Evolutionary conservation across 768 basidiomycete species (phyloP), one percentile per base, ranked within the genome.

Genomic region (Rhodosporidiobolus sp.): DNA sequence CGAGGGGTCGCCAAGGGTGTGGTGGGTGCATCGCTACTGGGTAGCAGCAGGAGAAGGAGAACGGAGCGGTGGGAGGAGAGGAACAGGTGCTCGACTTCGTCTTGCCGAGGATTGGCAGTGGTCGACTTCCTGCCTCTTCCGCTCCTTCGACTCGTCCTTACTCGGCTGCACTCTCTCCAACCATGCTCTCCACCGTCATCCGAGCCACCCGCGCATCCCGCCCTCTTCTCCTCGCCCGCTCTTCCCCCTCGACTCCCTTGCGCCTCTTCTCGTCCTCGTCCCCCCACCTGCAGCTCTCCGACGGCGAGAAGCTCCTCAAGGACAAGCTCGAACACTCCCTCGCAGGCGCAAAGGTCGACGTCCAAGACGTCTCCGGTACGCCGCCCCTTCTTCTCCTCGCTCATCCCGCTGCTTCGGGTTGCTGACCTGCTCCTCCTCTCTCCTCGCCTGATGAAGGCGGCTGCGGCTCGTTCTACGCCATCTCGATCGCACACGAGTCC

Each of bases 381-480:
- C 79, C 38, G 6, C 35, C 26, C 24, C 58, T n/a, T 58, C 57
- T 46, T 74, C 38, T 24, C 67, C 10, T 28, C 22, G 17, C 6
- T 66, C 46, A 9, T 22, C n/a, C 8, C n/a, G 16, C 49, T 12
- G 7, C 19, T 17, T 34, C 38, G 49, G 49, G 38, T 30, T 38
- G 46, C 43, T 57, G 52, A 63, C 55, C 56, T n/a, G 24, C 30
- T 7, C 45, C n/a, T 49, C 57, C 38, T 19, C 32, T 28, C 26
- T 12, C 43, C 35, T 22, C 57, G 26, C 17, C 16, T 19, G 43
- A 8, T 11, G 55, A 24, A 96, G 95, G 94, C 65, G 96, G 96
- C 32, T 98, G 96, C 79, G 96, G 96, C n/a, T 86, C 88, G 8
- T 99, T 98, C 82, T 99, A 95, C 78, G 91, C 94, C 54, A 94